phyloP scores from a whole-genome alignment of 2,329 filamentous ascomycete species.

The Microdochium paspali region DNA sequence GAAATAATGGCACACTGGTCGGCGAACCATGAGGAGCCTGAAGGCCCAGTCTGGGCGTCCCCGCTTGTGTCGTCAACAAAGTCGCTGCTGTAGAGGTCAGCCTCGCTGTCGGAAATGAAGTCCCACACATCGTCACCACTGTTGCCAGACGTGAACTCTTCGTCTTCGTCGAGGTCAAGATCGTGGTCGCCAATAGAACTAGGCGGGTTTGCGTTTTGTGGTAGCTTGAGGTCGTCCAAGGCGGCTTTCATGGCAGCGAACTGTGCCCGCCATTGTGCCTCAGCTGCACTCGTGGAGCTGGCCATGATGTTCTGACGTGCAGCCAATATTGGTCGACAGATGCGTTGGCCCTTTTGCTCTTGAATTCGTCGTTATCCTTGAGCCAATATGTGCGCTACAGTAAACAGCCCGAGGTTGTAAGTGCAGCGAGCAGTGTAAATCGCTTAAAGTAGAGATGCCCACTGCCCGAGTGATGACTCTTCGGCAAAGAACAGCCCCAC shows the following conservation, averaged over 20 bases:
- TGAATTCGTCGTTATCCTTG: neutral
- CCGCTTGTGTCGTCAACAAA: slow-evolving; percentile 38
- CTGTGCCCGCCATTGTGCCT: slow-evolving; percentile 72
- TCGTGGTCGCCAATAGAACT: slow-evolving; percentile 43
- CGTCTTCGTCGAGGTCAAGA: slow-evolving; percentile 52
- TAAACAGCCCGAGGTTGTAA: slow-evolving; percentile 9
- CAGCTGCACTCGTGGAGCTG: slow-evolving; percentile 17
- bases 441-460: neutral
- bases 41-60: slow-evolving; percentile 21
- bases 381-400: neutral
- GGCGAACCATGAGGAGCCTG: slow-evolving; percentile 62
- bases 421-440: neutral
- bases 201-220: slow-evolving; percentile 26
- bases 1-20: slow-evolving; percentile 60
- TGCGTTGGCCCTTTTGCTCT: neutral
- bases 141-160: slow-evolving; percentile 44
- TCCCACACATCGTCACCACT: slow-evolving; percentile 85
- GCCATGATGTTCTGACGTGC: neutral
- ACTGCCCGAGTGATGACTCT: slow-evolving; percentile 4
- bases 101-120: slow-evolving; percentile 68
- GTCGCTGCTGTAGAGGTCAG: slow-evolving; percentile 56
- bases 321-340: neutral
- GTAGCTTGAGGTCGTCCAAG: slow-evolving; percentile 61
- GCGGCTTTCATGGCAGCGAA: slow-evolving; percentile 79
- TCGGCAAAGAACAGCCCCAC: slow-evolving; percentile 3